Evolutionary conservation across 768 basidiomycete species (phyloP).

Genomic region (Coprinopsis cinerea): DNA sequence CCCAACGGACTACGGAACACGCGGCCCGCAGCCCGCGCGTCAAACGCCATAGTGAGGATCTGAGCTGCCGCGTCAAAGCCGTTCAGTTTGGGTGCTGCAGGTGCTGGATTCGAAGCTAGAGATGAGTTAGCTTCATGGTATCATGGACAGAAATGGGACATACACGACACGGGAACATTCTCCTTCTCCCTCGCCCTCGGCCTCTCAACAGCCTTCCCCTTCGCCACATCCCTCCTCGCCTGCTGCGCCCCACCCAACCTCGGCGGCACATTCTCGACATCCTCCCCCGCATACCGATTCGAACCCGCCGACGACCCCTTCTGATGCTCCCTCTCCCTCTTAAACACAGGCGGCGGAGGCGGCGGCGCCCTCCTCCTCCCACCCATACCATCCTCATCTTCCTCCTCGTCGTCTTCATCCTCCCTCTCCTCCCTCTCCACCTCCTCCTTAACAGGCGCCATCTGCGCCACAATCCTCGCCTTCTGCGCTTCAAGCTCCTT

Average conservation of each 20-base stretch:
- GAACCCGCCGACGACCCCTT: constrained; percentile 1
- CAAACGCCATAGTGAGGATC: constrained; percentile 53
- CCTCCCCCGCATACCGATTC: neutral
- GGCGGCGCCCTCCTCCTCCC: constrained; percentile 23
- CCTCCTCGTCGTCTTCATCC: constrained; percentile 28
- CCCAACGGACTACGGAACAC: constrained; percentile 37
- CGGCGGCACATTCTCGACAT: constrained; percentile 14
- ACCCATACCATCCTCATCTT: constrained; percentile 21
- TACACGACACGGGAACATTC: constrained; percentile 22
- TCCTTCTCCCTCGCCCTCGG: constrained; percentile 21
- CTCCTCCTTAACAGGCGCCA: constrained; percentile 62
- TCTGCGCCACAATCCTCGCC: constrained; percentile 89
- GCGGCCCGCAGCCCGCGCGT: constrained; percentile 54
- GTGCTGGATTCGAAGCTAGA: neutral
- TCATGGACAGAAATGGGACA: neutral
- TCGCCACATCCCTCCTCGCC: neutral
- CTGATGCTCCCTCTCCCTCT: constrained; percentile 19
- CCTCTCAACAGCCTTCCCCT: constrained; percentile 10
- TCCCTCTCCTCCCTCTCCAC: constrained; percentile 29
- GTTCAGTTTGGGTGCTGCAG: constrained; percentile 30
- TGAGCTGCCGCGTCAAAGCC: constrained; percentile 64
- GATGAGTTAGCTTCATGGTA: neutral
- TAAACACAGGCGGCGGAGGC: constrained; percentile 18
- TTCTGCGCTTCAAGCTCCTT: constrained; percentile 89
- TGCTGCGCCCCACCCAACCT: neutral